Conservation (phyloP, 208 protist genomes). For the Blechomonas ayalai region DNA sequence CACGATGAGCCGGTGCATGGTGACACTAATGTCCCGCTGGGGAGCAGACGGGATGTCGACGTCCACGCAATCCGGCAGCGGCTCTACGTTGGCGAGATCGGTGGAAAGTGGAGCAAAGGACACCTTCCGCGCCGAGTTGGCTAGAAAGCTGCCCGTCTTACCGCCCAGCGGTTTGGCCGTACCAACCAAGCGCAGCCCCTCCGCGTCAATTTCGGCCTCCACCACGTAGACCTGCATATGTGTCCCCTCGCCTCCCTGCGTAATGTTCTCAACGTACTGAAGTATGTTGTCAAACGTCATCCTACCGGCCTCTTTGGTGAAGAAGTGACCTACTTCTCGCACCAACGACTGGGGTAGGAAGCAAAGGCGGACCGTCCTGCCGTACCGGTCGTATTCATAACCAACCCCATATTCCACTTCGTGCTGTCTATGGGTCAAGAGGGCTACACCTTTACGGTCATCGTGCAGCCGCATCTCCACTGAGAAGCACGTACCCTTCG, state of each 20-base stretch:
- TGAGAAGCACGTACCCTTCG: slow-evolving; percentile 6
- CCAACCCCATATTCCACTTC: slow-evolving; percentile 20
- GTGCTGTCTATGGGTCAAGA: slow-evolving; percentile 3
- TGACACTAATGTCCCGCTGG: slow-evolving; percentile 34
- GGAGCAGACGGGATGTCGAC: slow-evolving; percentile 31
- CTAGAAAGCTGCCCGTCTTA: slow-evolving; percentile 40
- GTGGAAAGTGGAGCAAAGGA: slow-evolving; percentile 41
- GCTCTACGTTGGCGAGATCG: slow-evolving; percentile 55
- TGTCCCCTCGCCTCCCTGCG: no score
- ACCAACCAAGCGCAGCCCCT: slow-evolving; percentile 66
- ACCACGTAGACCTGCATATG: slow-evolving; percentile 21
- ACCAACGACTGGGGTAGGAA: no score
- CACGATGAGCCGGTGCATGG: slow-evolving; percentile 80
- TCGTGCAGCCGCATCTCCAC: slow-evolving; percentile 12
- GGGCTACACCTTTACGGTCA: slow-evolving; percentile 11
- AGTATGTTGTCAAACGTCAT: slow-evolving; percentile 12
- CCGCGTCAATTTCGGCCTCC: slow-evolving; percentile 50
- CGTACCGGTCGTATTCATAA: slow-evolving; percentile 57
- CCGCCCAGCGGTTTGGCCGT: slow-evolving; percentile 45
- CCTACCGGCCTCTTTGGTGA: neutral
- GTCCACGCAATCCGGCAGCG: slow-evolving; percentile 68
- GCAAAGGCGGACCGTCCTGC: slow-evolving; percentile 34
- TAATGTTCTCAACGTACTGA: neutral
- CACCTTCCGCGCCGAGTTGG: slow-evolving; percentile 33
- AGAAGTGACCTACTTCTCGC: neutral